A percentile compares a stretch with the other conserved stretches of the same genome.
Evolutionary conservation across 192 early-diverging fungal species (phyloP).

Genomic region (Chytriomyces confervae): DNA sequence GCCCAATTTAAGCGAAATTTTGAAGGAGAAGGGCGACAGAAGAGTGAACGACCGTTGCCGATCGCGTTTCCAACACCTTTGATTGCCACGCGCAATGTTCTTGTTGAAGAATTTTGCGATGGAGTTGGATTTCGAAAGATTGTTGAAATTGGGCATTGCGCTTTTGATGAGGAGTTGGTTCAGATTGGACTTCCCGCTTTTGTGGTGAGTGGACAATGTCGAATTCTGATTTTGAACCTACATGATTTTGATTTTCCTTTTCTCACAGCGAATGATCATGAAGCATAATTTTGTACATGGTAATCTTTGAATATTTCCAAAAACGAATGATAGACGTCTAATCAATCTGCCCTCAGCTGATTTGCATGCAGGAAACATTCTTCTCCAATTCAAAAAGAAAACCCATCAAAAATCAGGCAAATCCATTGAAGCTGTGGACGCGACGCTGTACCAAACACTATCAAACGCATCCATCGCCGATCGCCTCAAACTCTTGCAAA

Average conservation of each 20-base stretch:
- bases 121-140: slow-evolving; percentile 77
- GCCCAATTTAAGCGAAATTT: slow-evolving; percentile 52
- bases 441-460: background rate
- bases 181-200: slow-evolving; percentile 80
- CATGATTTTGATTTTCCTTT: slow-evolving; percentile 18
- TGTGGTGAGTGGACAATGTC: slow-evolving; percentile 51
- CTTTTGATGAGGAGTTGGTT: slow-evolving; percentile 77
- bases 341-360: background rate
- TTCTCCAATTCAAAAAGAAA: slow-evolving; percentile 68
- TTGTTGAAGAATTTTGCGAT: slow-evolving; percentile 82
- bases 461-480: background rate
- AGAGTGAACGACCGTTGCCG: background rate
- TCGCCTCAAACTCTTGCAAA: background rate
- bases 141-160: slow-evolving; percentile 60
- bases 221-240: background rate
- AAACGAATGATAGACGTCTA: background rate
- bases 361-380: slow-evolving; percentile 89
- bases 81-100: slow-evolving; percentile 55
- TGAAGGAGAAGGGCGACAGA: background rate
- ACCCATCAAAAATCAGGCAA: background rate
- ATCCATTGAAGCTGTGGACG: background rate
- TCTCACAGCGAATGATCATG: slow-evolving; percentile 80
- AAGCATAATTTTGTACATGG: slow-evolving; percentile 93
- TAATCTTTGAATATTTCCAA: slow-evolving; percentile 43
- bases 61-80: slow-evolving; percentile 68